Conservation (phyloP, 1,284 basidiomycete species). For the Apiotrichum siamense region DNA sequence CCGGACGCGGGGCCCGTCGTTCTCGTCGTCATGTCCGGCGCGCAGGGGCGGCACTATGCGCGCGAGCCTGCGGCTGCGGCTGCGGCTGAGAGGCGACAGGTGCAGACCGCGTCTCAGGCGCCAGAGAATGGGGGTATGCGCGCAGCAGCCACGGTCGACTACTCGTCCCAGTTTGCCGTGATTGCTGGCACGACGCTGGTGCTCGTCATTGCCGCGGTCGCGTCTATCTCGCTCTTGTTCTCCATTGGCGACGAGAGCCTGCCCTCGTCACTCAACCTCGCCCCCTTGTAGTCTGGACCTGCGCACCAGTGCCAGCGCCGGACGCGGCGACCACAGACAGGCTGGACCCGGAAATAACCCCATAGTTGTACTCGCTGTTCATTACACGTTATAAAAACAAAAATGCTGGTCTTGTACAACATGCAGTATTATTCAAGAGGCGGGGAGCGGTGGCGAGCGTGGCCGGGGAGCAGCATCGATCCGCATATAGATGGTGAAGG, state of each 20-base stretch:
- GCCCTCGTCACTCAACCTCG: conserved; percentile 44
- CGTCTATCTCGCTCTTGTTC: conserved; percentile 33
- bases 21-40: conserved; percentile 35
- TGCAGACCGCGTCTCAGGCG: background rate
- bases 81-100: conserved; percentile 1
- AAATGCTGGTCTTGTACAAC: conserved; percentile 5
- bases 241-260: conserved; percentile 41
- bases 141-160: conserved; percentile 18
- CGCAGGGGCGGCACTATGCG: conserved; percentile 1
- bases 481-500: too few relatives aligned
- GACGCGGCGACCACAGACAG: too few relatives aligned
- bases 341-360: too few relatives aligned
- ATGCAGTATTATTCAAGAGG: background rate
- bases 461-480: background rate
- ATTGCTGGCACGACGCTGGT: conserved; percentile 37
- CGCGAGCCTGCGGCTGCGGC: too few relatives aligned
- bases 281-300: conserved; percentile 15
- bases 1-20: conserved; percentile 39
- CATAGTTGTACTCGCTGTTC: background rate
- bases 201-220: conserved; percentile 25
- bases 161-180: conserved; percentile 34
- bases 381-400: background rate
- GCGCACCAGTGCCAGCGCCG: too few relatives aligned
- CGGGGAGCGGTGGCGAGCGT: too few relatives aligned
- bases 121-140: conserved; percentile 27